These are phyloP conservation scores for Dipteronia sinensis DNA, from an alignment of 345 rosid genomes.

Conservation along the genomic window DNA sequence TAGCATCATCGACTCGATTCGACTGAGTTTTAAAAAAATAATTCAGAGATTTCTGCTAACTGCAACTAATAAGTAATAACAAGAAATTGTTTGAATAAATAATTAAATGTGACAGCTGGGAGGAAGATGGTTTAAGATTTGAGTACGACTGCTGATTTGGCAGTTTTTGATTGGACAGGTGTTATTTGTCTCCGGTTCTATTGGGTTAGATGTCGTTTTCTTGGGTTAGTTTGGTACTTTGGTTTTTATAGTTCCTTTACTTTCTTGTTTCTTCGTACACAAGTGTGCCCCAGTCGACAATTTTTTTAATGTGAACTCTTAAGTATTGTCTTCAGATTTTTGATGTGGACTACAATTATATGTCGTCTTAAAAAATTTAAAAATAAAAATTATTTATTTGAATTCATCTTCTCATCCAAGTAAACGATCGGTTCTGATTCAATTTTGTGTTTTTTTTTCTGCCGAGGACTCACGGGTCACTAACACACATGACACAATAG, in stretches of 20 bases:
- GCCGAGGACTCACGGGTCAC: too few relatives aligned
- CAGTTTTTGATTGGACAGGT: neutral
- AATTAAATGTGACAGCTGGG: constrained; percentile 1
- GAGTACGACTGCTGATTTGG: neutral
- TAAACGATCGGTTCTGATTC: too few relatives aligned
- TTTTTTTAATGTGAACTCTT: neutral
- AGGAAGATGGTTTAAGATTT: neutral
- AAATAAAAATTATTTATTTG: too few relatives aligned
- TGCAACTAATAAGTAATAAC: neutral
- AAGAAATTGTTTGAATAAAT: neutral
- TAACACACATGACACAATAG: too few relatives aligned
- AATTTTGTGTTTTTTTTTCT: too few relatives aligned
- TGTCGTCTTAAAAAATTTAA: neutral
- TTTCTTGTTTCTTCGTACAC: neutral
- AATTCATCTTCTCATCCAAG: too few relatives aligned
- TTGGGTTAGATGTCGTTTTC: neutral
- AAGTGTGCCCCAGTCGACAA: neutral
- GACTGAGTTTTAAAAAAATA: too few relatives aligned
- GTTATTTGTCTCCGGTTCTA: neutral
- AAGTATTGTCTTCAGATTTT: neutral
- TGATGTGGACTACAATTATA: neutral
- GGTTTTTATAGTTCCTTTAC: neutral
- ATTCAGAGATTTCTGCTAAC: neutral
- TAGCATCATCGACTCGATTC: too few relatives aligned
- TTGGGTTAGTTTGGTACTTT: neutral